Evolutionary conservation across 2,329 filamentous ascomycete genomes (phyloP).

Genomic region (Arachnomyces sp.): DNA sequence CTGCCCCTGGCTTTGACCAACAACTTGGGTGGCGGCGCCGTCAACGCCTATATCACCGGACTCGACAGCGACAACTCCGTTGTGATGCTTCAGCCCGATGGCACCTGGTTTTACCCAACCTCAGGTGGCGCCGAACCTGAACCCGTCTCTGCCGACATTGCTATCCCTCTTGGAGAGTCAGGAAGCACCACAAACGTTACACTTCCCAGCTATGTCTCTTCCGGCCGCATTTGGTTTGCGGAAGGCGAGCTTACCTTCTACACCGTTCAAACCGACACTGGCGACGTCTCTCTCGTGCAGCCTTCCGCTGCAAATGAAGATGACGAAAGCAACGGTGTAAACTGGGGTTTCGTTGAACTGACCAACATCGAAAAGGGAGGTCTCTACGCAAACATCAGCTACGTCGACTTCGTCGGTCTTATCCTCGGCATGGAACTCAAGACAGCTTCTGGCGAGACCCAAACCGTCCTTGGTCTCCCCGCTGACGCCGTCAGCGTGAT

Average conservation of each 20-base stretch:
- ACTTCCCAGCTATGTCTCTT: conserved; percentile 34
- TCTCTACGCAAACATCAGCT: conserved; percentile 45
- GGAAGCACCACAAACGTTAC: conserved; percentile 34
- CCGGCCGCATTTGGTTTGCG: conserved; percentile 42
- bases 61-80: conserved; percentile 33
- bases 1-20: no score
- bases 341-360: conserved; percentile 48
- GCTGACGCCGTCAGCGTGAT: conserved; percentile 41
- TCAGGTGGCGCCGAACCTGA: conserved; percentile 32
- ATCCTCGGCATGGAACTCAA: conserved; percentile 47
- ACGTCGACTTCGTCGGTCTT: conserved; percentile 47
- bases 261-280: conserved; percentile 27
- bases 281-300: conserved; percentile 37
- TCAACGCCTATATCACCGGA: conserved; percentile 37
- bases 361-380: conserved; percentile 34
- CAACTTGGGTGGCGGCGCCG: background rate
- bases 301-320: conserved; percentile 40
- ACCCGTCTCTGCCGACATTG: conserved; percentile 31
- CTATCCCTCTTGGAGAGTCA: conserved; percentile 35
- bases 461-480: conserved; percentile 45
- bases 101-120: conserved; percentile 37
- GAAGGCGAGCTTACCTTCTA: conserved; percentile 38
- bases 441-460: conserved; percentile 39
- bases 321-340: conserved; percentile 38
- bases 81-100: conserved; percentile 39